Conservation (phyloP, 805 yeast genomes). For the Cyberlindnera subsufficiens region DNA sequence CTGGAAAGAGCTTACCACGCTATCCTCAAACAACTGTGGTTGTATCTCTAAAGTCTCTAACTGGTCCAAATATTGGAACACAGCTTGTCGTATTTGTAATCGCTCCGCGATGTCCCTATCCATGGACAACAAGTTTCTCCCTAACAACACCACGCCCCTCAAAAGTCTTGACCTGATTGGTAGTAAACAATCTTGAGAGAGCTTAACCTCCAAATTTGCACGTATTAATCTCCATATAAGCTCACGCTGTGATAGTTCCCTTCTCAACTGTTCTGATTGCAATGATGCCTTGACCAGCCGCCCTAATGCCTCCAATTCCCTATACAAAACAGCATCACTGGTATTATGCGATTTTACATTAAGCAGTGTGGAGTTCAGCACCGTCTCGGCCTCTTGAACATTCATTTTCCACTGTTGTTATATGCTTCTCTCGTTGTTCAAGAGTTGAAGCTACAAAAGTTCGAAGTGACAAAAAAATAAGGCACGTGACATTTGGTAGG, state of each 20-base stretch:
- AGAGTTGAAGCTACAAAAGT: too few species aligned
- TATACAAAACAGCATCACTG: background rate
- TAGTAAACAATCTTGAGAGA: background rate
- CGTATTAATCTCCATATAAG: constrained; percentile 24
- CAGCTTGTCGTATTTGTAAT: constrained; percentile 3
- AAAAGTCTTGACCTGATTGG: constrained; percentile 27
- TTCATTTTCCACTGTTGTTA: background rate
- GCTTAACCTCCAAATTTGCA: constrained; percentile 4
- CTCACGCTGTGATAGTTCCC: constrained; percentile 19
- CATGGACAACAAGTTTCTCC: constrained; percentile 38
- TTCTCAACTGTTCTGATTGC: constrained; percentile 22
- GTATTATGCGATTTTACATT: background rate
- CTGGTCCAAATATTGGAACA: background rate
- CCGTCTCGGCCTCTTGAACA: background rate
- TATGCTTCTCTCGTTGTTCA: too few species aligned
- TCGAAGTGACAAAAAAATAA: too few species aligned
- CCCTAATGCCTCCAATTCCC: constrained; percentile 3
- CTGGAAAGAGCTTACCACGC: constrained; percentile 8
- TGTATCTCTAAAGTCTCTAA: background rate
- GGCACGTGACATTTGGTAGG: too few species aligned
- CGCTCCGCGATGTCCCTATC: constrained; percentile 26
- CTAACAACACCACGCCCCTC: constrained; percentile 43
- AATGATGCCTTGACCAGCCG: constrained; percentile 5
- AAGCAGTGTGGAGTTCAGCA: constrained; percentile 3
- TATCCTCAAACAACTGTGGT: background rate